These are phyloP conservation scores for Spinacia oleracea DNA, from an alignment of 179 eudicot species.

Conservation along the genomic window DNA sequence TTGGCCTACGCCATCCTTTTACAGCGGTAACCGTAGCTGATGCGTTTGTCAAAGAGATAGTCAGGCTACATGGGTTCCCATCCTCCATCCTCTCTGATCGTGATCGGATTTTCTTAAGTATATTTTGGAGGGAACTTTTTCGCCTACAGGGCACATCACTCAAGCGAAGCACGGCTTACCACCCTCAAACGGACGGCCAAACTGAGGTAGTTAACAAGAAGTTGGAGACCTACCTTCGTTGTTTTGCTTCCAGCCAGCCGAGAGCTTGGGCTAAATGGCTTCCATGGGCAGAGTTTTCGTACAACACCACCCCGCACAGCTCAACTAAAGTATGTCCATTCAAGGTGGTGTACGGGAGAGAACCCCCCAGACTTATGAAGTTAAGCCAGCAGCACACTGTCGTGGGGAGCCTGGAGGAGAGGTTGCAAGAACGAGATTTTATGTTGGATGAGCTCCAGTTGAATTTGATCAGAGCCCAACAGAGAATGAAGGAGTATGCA, in stretches of 20 bases:
- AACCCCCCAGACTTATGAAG: background rate
- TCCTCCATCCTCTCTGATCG: too few relatives aligned
- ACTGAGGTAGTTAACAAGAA: background rate
- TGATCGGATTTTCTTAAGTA: too few relatives aligned
- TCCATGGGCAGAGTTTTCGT: background rate
- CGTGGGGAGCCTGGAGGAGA: background rate
- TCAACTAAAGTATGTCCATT: background rate
- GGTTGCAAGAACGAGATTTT: background rate
- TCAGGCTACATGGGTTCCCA: too few relatives aligned
- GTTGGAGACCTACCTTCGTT: background rate
- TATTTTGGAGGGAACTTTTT: too few relatives aligned
- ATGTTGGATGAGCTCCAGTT: background rate
- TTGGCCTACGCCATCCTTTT: too few relatives aligned
- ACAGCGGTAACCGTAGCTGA: too few relatives aligned
- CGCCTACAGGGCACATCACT: background rate
- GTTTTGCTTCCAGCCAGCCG: background rate
- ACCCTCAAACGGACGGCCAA: too few relatives aligned
- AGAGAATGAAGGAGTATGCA: background rate
- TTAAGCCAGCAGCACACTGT: accelerated
- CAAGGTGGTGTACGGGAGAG: background rate
- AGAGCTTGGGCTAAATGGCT: background rate
- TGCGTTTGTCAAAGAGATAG: too few relatives aligned
- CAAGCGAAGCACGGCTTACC: background rate
- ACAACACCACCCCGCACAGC: background rate
- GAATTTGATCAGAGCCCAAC: background rate